Base-by-base conservation (phyloP, 352 stramenopile genomes). In the Globisporangium parvum region DNA sequence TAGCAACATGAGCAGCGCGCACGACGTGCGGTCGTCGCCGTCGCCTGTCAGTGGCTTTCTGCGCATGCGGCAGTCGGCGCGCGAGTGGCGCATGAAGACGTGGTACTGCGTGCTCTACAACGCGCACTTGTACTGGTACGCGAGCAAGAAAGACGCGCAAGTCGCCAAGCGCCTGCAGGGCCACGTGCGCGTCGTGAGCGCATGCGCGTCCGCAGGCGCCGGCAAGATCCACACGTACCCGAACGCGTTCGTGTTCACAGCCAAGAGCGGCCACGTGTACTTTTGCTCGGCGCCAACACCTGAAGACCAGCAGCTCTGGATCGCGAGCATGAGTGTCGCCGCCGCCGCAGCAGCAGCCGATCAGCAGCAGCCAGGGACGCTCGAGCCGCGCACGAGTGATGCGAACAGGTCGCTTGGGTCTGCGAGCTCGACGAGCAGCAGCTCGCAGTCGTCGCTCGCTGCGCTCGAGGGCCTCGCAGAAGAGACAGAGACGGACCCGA, bases 41-140 rank as follows among this genome's bases (percentile, higher is more conserved):
- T 44, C 39, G 35, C 50, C 26, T 14, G 63, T 66, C 37, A 53
- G 60, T 39, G 67, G 67, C 45, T 75, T 70, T 28, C 21, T 75
- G 47, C 64, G 64, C 28, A 64, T 75, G 47, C 67, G 64, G 17
- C 57, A 68, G 37, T 49, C 64, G 10, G 42, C 60, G 50, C 56
- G 57, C 35, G 67, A 70, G 57, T 75, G 67, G 67, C 67, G 67
- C 44, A 70, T 75, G 64, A 75, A 75, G 49, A 75, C 67, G 31
- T 75, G 67, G 67, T 75, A 70, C 55, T 72, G 61, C 51, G 53
- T 64, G 45, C 65, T 71, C 52, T 63, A 63, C 50, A 64, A 67
- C 28, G 20, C 53, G 31, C 56, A 72, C 21, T 4, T 75, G 18
- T 66, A 58, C 49, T 70, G 63, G 49, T 75, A 72, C 55, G 33